Percentiles rank a stretch among this genome's conserved stretches.
These are phyloP conservation scores for Sarocladiaceae sp. DNA, from an alignment of 2,329 filamentous ascomycete genomes.

Conservation along the genomic window DNA sequence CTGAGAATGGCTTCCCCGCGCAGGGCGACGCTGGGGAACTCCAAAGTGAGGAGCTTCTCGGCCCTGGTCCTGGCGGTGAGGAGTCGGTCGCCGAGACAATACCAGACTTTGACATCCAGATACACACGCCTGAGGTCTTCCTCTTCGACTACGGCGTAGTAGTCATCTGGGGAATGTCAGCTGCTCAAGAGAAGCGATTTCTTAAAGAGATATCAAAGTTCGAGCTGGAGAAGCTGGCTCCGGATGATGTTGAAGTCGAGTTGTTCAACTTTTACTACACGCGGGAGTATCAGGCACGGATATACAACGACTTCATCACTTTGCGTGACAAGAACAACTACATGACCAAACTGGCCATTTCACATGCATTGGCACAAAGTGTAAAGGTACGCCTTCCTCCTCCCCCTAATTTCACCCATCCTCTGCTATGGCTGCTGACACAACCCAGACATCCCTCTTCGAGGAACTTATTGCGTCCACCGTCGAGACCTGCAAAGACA, in stretches of 20 bases:
- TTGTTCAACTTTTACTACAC: slow-evolving; percentile 99
- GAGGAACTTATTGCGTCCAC: slow-evolving; percentile 93
- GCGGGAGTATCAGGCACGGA: slow-evolving; percentile 91
- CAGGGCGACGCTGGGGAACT: slow-evolving; percentile 20
- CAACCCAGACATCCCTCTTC: slow-evolving; percentile 73
- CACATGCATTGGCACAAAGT: slow-evolving; percentile 88
- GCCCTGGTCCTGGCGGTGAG: slow-evolving; percentile 27
- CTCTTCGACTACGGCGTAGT: slow-evolving; percentile 96
- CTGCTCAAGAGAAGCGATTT: slow-evolving; percentile 83
- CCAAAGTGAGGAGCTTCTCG: slow-evolving; percentile 27
- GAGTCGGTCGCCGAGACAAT: slow-evolving; percentile 36
- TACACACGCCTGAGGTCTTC: slow-evolving; percentile 92
- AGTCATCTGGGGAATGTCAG: slow-evolving; percentile 96
- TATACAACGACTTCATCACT: slow-evolving; percentile 99
- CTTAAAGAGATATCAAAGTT: slow-evolving; percentile 93
- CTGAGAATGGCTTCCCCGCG: slow-evolving; percentile 21
- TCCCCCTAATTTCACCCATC: background rate
- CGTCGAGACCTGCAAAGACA: slow-evolving; percentile 86
- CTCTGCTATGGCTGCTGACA: no score
- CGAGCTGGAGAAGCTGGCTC: slow-evolving; percentile 79
- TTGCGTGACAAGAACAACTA: slow-evolving; percentile 90
- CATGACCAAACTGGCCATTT: slow-evolving; percentile 97
- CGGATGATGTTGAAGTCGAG: slow-evolving; percentile 89
- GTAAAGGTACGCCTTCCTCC: slow-evolving; percentile 61
- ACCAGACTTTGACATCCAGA: slow-evolving; percentile 75